Base-by-base conservation (phyloP, 2,329 filamentous ascomycete genomes). In the Fusarium sp. region DNA sequence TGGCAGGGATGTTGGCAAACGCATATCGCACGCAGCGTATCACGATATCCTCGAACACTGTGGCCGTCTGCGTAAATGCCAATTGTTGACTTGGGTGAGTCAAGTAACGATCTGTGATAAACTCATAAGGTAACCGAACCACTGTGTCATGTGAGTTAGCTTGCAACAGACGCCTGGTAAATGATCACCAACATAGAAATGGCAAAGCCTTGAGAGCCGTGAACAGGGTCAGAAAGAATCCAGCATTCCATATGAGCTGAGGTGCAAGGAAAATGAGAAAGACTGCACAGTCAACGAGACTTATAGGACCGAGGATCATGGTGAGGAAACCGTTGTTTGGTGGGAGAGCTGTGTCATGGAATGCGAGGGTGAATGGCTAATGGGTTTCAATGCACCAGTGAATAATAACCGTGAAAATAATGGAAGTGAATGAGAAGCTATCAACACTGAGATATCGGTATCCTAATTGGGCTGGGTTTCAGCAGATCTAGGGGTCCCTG, bases 11-110 rank as follows among this genome's bases (percentile, higher is more conserved):
- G 66, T 88, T 86, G 27, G 89, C 87, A 76, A 95, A 95, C 16
- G 91, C 91, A 83, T 92, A 94, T 56, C 92, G 87, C 37, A 96
- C 91, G 75, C 91, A 94, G 63, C 92, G 87, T 62, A 95, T 86
- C 51, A 94, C 91, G 45, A 94, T 78, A 76, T 94, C 92, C 77
- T 95, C 92, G 75, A 94, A 95, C 2, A 88, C 80, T 5, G 90
- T 89, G n/a, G 92, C 88, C 57, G 85, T 85, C 71, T 86, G 88
- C n/a, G 91, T 87, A 71, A 94, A 94, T 3, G 87, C 85, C 8
- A 88, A 83, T 67, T 84, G 73, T 25, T 62, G 62, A 52, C 52
- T 65, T 32, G 65, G 64, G n/a, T 72, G 63, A 45, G 73, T 75
- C 47, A 77, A 69, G 67, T 77, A 79, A 20, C 79, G 79, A 40